Conservation (phyloP, 2,329 filamentous ascomycete genomes). For the Pseudophaeomoniella oleicola region DNA sequence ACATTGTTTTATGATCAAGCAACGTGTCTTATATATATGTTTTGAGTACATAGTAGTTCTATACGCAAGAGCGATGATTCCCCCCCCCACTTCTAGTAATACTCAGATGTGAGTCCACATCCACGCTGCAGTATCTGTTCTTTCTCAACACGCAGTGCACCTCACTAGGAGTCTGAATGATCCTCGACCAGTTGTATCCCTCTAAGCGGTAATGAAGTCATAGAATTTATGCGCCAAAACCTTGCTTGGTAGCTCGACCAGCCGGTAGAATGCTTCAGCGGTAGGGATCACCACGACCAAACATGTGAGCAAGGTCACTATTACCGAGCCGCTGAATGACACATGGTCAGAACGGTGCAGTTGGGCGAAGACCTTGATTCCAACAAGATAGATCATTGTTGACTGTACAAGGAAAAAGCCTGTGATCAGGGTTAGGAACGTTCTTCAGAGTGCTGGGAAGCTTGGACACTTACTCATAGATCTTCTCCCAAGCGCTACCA, state of each 20-base stretch:
- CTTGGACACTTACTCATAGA: conserved; percentile 25
- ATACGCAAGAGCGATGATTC: too few species aligned
- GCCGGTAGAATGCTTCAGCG: conserved; percentile 2
- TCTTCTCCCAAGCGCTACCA: conserved; percentile 24
- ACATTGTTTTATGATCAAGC: too few species aligned
- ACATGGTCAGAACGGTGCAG: conserved; percentile 1
- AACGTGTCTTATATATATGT: too few species aligned
- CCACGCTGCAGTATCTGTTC: too few species aligned
- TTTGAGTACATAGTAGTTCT: too few species aligned
- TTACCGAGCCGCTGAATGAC: not conserved
- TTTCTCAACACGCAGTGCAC: too few species aligned
- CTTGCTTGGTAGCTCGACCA: conserved; percentile 3
- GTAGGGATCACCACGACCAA: not conserved
- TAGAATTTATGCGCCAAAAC: conserved; percentile 1
- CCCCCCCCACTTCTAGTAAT: too few species aligned
- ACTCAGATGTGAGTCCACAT: too few species aligned
- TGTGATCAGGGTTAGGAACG: conserved; percentile 7
- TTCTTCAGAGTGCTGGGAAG: not conserved
- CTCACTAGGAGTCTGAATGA: too few species aligned
- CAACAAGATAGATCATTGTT: conserved; percentile 25
- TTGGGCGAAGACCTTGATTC: conserved; percentile 20
- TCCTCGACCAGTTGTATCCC: too few species aligned
- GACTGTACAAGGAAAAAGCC: conserved; percentile 27
- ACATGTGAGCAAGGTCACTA: conserved; percentile 2
- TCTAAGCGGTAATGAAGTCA: conserved; percentile 3